These are phyloP conservation scores for Lodderomyces metapsilosis DNA, from an alignment of 1,139 yeast genomes.

Conservation along the genomic window DNA sequence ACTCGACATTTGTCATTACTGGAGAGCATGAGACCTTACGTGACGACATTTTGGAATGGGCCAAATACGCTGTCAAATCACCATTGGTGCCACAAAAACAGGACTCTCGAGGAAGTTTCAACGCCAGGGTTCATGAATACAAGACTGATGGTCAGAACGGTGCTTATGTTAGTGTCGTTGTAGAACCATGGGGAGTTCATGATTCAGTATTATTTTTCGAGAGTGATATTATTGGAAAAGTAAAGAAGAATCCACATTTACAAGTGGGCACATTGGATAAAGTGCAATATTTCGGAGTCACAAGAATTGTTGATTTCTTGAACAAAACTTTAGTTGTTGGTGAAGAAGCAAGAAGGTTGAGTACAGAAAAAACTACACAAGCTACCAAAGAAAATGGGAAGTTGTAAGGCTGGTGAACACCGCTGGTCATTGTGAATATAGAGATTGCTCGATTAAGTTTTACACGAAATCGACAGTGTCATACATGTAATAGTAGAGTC, in stretches of 20 bases:
- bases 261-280: constrained; percentile 17
- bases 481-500: no score
- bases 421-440: no score
- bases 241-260: constrained; percentile 10
- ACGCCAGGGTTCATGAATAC: constrained; percentile 20
- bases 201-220: constrained; percentile 38
- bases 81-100: constrained; percentile 26
- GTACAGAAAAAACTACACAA: background rate
- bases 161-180: constrained; percentile 21
- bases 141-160: constrained; percentile 12
- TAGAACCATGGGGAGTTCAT: constrained; percentile 48
- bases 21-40: constrained; percentile 48
- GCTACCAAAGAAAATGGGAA: background rate
- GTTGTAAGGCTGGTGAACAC: no score
- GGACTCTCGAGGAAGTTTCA: constrained; percentile 22
- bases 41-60: constrained; percentile 41
- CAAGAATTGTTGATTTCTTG: constrained; percentile 26
- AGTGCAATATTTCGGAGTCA: constrained; percentile 27
- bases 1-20: constrained; percentile 28
- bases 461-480: no score
- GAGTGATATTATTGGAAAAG: constrained; percentile 17
- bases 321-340: constrained; percentile 19
- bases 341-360: background rate
- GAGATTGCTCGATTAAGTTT: no score
- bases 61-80: constrained; percentile 29